These are phyloP conservation scores for Saitoella complicata DNA, from an alignment of 805 yeast genomes.

Conservation along the genomic window DNA sequence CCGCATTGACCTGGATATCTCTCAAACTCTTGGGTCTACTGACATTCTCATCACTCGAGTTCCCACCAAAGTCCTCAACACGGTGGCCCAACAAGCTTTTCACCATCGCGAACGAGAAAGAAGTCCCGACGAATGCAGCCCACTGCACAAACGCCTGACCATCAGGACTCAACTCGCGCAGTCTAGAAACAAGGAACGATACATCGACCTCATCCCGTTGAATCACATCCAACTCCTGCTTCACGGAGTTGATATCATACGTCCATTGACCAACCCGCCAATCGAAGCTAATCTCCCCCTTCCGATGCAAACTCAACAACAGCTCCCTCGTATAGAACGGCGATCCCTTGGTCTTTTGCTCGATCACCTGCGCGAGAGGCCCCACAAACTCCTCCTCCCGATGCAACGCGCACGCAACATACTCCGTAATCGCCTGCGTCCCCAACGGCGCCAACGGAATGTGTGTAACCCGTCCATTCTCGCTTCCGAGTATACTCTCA, in stretches of 20 bases:
- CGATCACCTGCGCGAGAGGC: conserved; percentile 5
- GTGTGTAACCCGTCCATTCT: conserved; percentile 6
- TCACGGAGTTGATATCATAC: conserved; percentile 2
- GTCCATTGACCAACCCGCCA: conserved; percentile 7
- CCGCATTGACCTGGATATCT: conserved; percentile 10
- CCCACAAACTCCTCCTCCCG: conserved; percentile 3
- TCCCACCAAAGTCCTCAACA: not conserved
- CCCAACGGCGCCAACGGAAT: conserved; percentile 9
- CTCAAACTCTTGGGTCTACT: conserved; percentile 5
- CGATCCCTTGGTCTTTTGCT: conserved; percentile 6
- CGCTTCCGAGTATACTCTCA: conserved; percentile 6
- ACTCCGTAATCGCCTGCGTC: conserved; percentile 4
- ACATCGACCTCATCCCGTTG: conserved; percentile 5
- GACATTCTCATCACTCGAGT: conserved; percentile 9
- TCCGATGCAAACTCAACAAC: conserved; percentile 3
- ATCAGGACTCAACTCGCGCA: conserved; percentile 10
- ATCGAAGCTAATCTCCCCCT: conserved; percentile 6
- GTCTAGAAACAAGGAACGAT: conserved; percentile 7
- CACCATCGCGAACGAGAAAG: conserved; percentile 11
- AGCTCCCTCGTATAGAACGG: conserved; percentile 10
- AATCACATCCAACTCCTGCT: not conserved
- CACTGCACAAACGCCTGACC: conserved; percentile 8
- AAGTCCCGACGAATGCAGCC: conserved; percentile 11
- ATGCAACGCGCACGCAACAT: conserved; percentile 7
- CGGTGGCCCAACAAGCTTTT: conserved; percentile 5